Evolutionary conservation across 768 basidiomycete genomes (phyloP), one percentile per base, ranked within the genome.

Genomic region (Suillus ampliporus): DNA sequence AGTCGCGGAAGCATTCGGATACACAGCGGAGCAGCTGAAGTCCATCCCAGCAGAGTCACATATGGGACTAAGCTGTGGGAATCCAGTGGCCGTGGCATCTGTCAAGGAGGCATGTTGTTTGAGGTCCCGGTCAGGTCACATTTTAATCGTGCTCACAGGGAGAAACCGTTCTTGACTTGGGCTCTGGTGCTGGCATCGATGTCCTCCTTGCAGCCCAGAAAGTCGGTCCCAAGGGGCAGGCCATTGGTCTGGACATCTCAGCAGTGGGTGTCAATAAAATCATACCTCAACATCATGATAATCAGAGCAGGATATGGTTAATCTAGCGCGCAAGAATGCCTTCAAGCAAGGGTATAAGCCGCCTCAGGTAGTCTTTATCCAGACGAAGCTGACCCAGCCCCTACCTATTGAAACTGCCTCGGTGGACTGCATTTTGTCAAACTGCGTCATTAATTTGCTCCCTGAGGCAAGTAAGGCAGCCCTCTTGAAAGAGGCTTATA

Each of bases 171-270:
- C 68, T 89, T 2, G 84, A 88, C 68, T 76, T 88, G 8, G 87
- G 86, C 9, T 84, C 80, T 2, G 86, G 87, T 1, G 84, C 80
- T 2, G 87, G 87, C 0, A 75, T 85, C 13, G 85, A 88, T 64
- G 76, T 87, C 35, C 80, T 88, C 56, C 76, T 86, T 11, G 83
- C 86, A 0, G 85, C 85, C 2, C 59, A 69, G 0, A 82, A 81
- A 64, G 81, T 84, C 4, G 87, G 87, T 4, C 71, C 77, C 0
- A 72, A 63, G 0, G 87, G 87, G 3, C 77, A 79, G 62, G 85
- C 72, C 2, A 78, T 88, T 19, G 86, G 87, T 1, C 64, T 88
- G 5, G 87, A 88, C 58, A 77, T 77, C 59, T 86, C 86, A 1
- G 51, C 69, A 26, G 86, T 86, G 69, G 0, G 78, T 69, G 5